Base-by-base conservation (phyloP, 495 filamentous ascomycete species). In the Penicillium lividum region DNA sequence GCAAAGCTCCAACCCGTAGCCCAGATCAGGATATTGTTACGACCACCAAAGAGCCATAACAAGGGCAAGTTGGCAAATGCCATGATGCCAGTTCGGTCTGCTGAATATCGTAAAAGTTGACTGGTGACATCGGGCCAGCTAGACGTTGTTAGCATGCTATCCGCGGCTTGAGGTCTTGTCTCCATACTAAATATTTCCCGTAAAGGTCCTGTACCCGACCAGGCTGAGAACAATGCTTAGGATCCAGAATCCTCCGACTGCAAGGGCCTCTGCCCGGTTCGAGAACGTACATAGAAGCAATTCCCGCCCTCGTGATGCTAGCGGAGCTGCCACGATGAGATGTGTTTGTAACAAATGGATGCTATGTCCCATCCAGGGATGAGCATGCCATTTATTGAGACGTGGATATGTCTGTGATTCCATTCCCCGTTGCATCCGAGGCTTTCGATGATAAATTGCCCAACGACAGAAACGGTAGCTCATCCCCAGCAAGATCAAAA, bases 11-110 rank as follows among this genome's bases (percentile, higher is more conserved):
- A 85, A 0, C 81, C 79, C 0, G 82, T 84, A 9, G 79, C 64
- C 81, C 79, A 82, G 3, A 82, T 62, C 34, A 85, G 71, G 15
- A 84, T 74, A 53, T 85, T 84, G 60, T 84, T 86, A 31, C 82
- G 77, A 3, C 76, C 76, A 3, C 74, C 74, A 49, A 84, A 83
- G 2, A 84, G 63, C 68, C 79, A 80, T 27, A 82, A 22, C 3
- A 85, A 62, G 0, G 80, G 76, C 13, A 84, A 59, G 51, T 84
- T 82, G 9, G 74, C 80, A 57, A 82, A 73, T 4, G 76, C 70
- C 33, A 86, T 60, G 30, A 82, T 76, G 4, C 82, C 82, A 0
- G 80, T 77, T 9, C 82, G 70, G 54, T 84, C 77, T n/a, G 76
- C 77, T 3, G 79, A 70, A 38, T 82, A 80, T 4, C 75, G 72